phyloP scores from a whole-genome alignment of 1,284 basidiomycete genomes.

The Farysia itapuensis region DNA sequence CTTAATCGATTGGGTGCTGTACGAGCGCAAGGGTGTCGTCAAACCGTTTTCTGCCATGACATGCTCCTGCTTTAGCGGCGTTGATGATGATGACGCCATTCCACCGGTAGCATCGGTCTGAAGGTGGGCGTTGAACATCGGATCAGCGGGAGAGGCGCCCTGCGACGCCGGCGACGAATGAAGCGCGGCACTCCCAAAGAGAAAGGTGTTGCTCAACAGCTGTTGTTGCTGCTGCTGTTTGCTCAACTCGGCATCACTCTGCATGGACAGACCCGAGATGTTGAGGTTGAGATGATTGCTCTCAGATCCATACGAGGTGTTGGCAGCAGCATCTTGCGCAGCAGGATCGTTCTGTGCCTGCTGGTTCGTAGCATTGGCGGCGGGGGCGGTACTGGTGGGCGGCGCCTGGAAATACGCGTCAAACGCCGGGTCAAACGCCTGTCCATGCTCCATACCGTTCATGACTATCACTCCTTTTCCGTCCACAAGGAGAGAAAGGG shows the following conservation, averaged over 20 bases:
- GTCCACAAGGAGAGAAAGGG: too few species aligned
- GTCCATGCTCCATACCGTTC: constrained; percentile 37
- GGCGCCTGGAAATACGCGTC: constrained; percentile 34
- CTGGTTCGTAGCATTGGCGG: constrained; percentile 5
- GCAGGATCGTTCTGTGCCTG: not conserved
- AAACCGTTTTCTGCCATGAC: constrained; percentile 3
- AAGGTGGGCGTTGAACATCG: constrained; percentile 4
- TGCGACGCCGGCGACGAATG: constrained; percentile 15
- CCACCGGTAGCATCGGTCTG: constrained; percentile 7
- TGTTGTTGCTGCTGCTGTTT: not conserved
- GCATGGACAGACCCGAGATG: constrained; percentile 32
- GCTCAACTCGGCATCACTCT: constrained; percentile 7
- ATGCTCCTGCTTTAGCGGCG: constrained; percentile 22
- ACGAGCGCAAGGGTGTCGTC: constrained; percentile 21
- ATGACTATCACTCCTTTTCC: constrained; percentile 13
- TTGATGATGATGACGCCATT: constrained; percentile 8
- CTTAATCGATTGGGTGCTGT: constrained; percentile 27
- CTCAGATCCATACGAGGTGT: constrained; percentile 8
- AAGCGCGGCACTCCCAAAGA: too few species aligned
- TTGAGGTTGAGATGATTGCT: constrained; percentile 31
- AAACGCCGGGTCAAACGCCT: constrained; percentile 30
- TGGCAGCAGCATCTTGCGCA: constrained; percentile 4
- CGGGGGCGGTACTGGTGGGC: constrained; percentile 9
- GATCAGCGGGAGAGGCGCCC: constrained; percentile 20
- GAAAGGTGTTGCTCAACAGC: not conserved